Percentiles rank a stretch among this genome's conserved stretches.
These are phyloP conservation scores for Punctularia strigosozonata DNA, from an alignment of 768 basidiomycete species.

Conservation along the genomic window DNA sequence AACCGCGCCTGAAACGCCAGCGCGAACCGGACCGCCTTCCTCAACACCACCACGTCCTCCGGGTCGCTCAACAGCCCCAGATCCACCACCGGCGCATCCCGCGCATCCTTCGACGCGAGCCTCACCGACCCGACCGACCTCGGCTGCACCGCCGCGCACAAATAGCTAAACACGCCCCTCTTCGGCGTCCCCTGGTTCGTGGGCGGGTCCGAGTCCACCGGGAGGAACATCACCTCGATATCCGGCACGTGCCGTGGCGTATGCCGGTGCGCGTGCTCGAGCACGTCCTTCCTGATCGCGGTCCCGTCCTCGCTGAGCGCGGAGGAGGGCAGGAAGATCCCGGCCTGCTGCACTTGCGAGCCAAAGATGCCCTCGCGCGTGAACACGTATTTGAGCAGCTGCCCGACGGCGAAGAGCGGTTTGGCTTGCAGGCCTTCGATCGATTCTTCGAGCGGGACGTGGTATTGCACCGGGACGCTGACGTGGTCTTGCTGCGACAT, in stretches of 20 bases:
- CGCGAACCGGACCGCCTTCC: slow-evolving; percentile 14
- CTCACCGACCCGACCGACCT: slow-evolving; percentile 14
- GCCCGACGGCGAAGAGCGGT: slow-evolving; percentile 16
- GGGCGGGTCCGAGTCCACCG: slow-evolving; percentile 10
- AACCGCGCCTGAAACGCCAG: no score
- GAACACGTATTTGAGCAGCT: slow-evolving; percentile 21
- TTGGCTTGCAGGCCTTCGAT: slow-evolving; percentile 15
- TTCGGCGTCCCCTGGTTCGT: slow-evolving; percentile 1
- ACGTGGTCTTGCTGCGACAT: slow-evolving; percentile 26
- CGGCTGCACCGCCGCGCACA: slow-evolving; percentile 15
- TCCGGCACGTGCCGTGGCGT: slow-evolving; percentile 27
- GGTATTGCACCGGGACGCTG: slow-evolving; percentile 20
- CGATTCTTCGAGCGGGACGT: slow-evolving; percentile 20
- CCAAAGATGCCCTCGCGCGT: slow-evolving; percentile 22
- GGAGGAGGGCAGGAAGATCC: slow-evolving; percentile 18
- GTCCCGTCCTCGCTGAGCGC: slow-evolving; percentile 16
- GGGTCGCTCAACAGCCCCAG: slow-evolving; percentile 16
- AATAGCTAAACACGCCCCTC: slow-evolving; percentile 9
- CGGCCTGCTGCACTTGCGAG: slow-evolving; percentile 17
- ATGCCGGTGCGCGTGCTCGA: slow-evolving; percentile 13
- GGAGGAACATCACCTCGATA: slow-evolving; percentile 26
- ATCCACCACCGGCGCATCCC: slow-evolving; percentile 17
- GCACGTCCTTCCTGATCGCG: slow-evolving; percentile 5
- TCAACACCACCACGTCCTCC: slow-evolving; percentile 15
- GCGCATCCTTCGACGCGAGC: slow-evolving; percentile 19